Percentiles rank a stretch among this genome's conserved stretches.
phyloP scores from a whole-genome alignment of 1,139 yeast species.

The Suhomyces ambrosiae region DNA sequence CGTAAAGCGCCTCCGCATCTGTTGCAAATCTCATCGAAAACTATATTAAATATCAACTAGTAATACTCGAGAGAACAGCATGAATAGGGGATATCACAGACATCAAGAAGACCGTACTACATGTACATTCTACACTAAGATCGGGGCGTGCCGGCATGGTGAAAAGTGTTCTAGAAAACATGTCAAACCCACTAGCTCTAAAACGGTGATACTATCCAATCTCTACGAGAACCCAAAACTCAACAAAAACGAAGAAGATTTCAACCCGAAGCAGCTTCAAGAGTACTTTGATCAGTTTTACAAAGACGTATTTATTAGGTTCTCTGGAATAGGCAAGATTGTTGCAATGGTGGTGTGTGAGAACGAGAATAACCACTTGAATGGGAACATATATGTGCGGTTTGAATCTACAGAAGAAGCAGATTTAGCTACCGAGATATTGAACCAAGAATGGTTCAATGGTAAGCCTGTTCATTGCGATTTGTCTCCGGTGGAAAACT shows the following conservation, averaged over 20 bases:
- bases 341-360: conserved; percentile 75
- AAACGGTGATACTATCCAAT: conserved; percentile 67
- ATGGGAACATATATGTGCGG: conserved; percentile 81
- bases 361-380: conserved; percentile 75
- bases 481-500: conserved; percentile 71
- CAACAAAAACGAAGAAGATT: conserved; percentile 31
- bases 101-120: conserved; percentile 24
- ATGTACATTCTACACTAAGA: conserved; percentile 69
- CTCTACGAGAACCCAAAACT: conserved; percentile 67
- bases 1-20: background rate
- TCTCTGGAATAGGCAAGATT: conserved; percentile 66
- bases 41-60: too few relatives aligned
- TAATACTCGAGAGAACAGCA: too few relatives aligned
- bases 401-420: conserved; percentile 63
- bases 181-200: conserved; percentile 66
- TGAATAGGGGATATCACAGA: conserved; percentile 10
- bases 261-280: conserved; percentile 46
- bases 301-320: conserved; percentile 72
- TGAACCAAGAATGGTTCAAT: conserved; percentile 83
- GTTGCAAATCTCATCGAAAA: conserved; percentile 4
- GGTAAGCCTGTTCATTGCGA: conserved; percentile 82
- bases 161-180: conserved; percentile 84
- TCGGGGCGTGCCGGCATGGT: conserved; percentile 95
- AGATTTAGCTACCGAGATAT: conserved; percentile 54
- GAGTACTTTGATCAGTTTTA: conserved; percentile 64